Evolutionary conservation across 768 basidiomycete genomes (phyloP), one percentile per base, ranked within the genome.

Genomic region (Wakefieldia striispora): DNA sequence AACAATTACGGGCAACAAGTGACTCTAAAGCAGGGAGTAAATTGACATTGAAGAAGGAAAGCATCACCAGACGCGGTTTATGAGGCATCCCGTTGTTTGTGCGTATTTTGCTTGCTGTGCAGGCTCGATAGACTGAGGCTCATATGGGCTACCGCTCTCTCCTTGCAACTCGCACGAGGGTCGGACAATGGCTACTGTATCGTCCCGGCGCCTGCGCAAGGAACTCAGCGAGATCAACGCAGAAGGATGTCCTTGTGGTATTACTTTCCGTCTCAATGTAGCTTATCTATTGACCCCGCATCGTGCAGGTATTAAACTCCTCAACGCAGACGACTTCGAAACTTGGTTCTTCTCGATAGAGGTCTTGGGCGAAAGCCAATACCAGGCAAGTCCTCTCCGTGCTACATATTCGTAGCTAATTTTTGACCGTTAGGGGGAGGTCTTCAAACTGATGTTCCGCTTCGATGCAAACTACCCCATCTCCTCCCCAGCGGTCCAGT

Each of bases 381-480:
- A 90, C 71, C 64, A 81, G 73, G 91, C 85, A 59, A 14, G 62
- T 46, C 70, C 43, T 24, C 23, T 43, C 6, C 10, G 13, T 21
- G 3, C 6, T 4, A 20, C 10, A 17, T 19, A n/a, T 36, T 23
- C 33, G 21, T 51, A n/a, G 19, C 50, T 62, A 10, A 45, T 17
- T n/a, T 10, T 4, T 41, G 24, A 14, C 13, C 6, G n/a, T 26
- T 56, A 92, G 89, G 84, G 76, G 43, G 90, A 93, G 70, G 77
- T 76, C 45, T 86, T 89, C 66, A 84, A 80, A 47, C 74, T 91
- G 34, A 84, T 84, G 69, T 93, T 95, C 66, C 78, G 85, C 59
- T 95, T 95, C 64, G 88, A 91, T 56, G 33, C 78, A 1, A 78
- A 80, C 58, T 94, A 93, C 67, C 92, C 92, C 0, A 94, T 95